A percentile compares a stretch with the other conserved stretches of the same genome.
Evolutionary conservation across 495 filamentous ascomycete genomes (phyloP).

Genomic region (Apiosordaria backusii): DNA sequence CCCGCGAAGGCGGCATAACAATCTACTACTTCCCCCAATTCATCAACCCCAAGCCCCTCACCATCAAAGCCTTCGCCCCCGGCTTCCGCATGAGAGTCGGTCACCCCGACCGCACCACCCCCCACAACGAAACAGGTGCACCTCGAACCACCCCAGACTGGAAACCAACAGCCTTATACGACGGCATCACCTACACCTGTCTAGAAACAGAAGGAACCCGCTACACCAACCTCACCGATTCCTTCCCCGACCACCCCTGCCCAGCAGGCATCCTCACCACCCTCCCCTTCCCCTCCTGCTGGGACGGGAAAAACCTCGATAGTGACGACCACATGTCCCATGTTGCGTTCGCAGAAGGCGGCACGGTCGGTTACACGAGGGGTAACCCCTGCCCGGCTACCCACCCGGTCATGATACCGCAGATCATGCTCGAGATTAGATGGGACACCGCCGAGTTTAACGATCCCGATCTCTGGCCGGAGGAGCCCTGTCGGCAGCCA

Average conservation of each 20-base stretch:
- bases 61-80: neutral
- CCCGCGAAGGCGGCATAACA: constrained; percentile 37
- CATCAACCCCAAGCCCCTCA: constrained; percentile 29
- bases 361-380: constrained; percentile 30
- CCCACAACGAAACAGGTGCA: constrained; percentile 15
- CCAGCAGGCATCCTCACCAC: constrained; percentile 41
- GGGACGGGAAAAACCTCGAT: constrained; percentile 52
- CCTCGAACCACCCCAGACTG: too few species aligned
- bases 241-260: constrained; percentile 41
- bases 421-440: constrained; percentile 42
- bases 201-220: constrained; percentile 30
- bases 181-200: constrained; percentile 34
- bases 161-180: neutral
- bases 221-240: constrained; percentile 22
- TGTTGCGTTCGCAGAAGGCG: constrained; percentile 31
- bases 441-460: constrained; percentile 45
- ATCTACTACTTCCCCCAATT: constrained; percentile 36
- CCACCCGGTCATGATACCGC: constrained; percentile 40
- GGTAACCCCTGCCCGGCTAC: constrained; percentile 39
- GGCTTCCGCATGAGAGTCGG: constrained; percentile 50
- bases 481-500: constrained; percentile 34
- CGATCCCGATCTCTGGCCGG: constrained; percentile 35
- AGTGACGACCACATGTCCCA: constrained; percentile 50
- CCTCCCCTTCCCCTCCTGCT: constrained; percentile 47
- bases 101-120: constrained; percentile 31